Evolutionary conservation across 2,329 filamentous ascomycete species (phyloP).

Genomic region (Aureobasidium leucospermi): DNA sequence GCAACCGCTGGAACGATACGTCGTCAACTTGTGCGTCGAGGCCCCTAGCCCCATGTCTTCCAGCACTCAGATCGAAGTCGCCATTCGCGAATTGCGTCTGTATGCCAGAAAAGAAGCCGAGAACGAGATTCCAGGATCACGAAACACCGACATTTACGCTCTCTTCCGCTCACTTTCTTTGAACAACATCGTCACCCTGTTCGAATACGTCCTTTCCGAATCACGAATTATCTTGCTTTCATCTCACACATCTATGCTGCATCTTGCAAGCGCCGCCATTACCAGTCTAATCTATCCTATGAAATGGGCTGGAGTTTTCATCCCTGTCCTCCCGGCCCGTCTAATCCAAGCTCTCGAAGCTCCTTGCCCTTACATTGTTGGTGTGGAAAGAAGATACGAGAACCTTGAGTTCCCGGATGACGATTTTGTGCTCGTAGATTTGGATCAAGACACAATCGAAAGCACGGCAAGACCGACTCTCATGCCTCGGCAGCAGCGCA

Average conservation of each 20-base stretch:
- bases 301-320: conserved; percentile 90
- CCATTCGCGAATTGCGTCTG: conserved; percentile 78
- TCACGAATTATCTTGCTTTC: conserved; percentile 94
- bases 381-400: conserved; percentile 88
- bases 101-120: conserved; percentile 87
- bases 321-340: conserved; percentile 80
- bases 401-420: conserved; percentile 81
- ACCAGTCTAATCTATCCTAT: conserved; percentile 80
- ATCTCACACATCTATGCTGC: conserved; percentile 92
- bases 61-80: conserved; percentile 90
- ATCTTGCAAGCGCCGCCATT: conserved; percentile 84
- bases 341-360: conserved; percentile 87
- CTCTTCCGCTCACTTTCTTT: conserved; percentile 85
- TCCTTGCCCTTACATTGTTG: conserved; percentile 94
- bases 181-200: conserved; percentile 83
- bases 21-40: conserved; percentile 93
- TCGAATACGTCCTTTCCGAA: conserved; percentile 89
- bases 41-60: conserved; percentile 87
- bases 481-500: conserved; percentile 78
- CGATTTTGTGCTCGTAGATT: conserved; percentile 89
- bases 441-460: conserved; percentile 86
- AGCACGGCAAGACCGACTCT: conserved; percentile 69
- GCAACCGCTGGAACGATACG: conserved; percentile 94
- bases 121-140: conserved; percentile 88
- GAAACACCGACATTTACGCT: conserved; percentile 87